Base-by-base conservation (phyloP, 2,329 filamentous ascomycete genomes). In the Cytospora paraplurivora region DNA sequence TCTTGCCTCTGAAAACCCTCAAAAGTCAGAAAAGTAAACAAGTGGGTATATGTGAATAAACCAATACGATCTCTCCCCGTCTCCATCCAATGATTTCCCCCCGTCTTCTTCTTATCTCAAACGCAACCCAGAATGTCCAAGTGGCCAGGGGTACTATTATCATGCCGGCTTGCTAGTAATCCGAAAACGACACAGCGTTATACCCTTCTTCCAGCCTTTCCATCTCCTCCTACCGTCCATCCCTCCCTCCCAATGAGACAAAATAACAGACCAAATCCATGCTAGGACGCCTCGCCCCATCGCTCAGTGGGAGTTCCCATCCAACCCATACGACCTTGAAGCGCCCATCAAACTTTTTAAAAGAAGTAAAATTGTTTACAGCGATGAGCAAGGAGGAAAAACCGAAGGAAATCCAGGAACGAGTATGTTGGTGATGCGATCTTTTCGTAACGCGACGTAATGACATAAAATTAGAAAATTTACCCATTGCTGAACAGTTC, bases 41-140 rank as follows among this genome's bases (percentile, higher is more conserved):
- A 41, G 37, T 49, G 51, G 59, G 59, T 52, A 53, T 61, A 61
- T 61, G 52, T 59, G 51, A 61, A 61, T 61, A 35, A 55, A 50
- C 27, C 59, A 55, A 41, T 44, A 41, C 19, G 51, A 38, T 61
- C 56, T 59, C 44, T 47, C 44, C 44, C 7, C n/a, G 44, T 47
- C 44, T 47, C 41, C 41, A 17, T 19, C n/a, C 41, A 21, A 17
- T n/a, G 5, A 15, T 11, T 6, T 11, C 17, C 38, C 38, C 13
- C 38, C 15, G 5, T 19, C 44, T 21, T 17, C n/a, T 21, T n/a
- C 41, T 12, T 19, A 19, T 44, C 44, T 21, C 11, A 2, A 21
- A 47, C 44, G 21, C 19, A n/a, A 47, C n/a, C n/a, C n/a, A 19
- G 10, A 47, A 19, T 12, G n/a, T 7, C 3, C 17, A 19, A 4